Base-by-base conservation (phyloP, 2,329 filamentous ascomycete genomes). In the Neonectria hederae region DNA sequence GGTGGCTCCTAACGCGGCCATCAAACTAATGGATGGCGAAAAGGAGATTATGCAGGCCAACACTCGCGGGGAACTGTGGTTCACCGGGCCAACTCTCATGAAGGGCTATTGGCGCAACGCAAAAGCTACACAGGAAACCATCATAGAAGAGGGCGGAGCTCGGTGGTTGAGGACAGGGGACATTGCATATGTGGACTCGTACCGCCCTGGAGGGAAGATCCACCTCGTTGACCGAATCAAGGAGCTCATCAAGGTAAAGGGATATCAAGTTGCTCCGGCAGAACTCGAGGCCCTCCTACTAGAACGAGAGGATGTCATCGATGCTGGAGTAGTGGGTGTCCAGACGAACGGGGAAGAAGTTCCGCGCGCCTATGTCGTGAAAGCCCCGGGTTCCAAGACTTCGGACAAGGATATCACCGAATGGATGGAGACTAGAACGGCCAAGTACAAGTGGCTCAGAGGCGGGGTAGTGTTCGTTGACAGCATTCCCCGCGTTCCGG, bases 101-200 rank as follows among this genome's bases (percentile, higher is more conserved):
- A 88, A 86, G 62, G 89, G 91, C 2, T 97, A 96, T 76, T 95
- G 92, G 90, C 82, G 84, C 46, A 92, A 90, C 57, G 86, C 87
- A 0, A 82, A 87, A 53, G 92, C 91, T 1, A 95, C 92, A 0
- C 78, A 77, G 9, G 86, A 89, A 42, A 89, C 90, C 0, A 70
- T 84, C 0, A 73, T 79, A 11, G 69, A 78, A 7, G 84, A 86
- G 0, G 78, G 83, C 57, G 84, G 83, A 14, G 83, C 79, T 7
- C 77, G 89, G 14, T 94, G 92, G 92, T 75, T 94, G 62, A 89
- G 87, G 74, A 94, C 91, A 0, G 92, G 92, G 0, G 92, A 94
- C 68, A 85, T 94, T 53, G 90, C 87, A 7, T 91, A 87, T 69
- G 83, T 92, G 62, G 82, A 89, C 51, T 83, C 83, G 9, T 86